Evolutionary conservation across 257 asterid genomes (phyloP).

Genomic region (Marsdenia floribunda): DNA sequence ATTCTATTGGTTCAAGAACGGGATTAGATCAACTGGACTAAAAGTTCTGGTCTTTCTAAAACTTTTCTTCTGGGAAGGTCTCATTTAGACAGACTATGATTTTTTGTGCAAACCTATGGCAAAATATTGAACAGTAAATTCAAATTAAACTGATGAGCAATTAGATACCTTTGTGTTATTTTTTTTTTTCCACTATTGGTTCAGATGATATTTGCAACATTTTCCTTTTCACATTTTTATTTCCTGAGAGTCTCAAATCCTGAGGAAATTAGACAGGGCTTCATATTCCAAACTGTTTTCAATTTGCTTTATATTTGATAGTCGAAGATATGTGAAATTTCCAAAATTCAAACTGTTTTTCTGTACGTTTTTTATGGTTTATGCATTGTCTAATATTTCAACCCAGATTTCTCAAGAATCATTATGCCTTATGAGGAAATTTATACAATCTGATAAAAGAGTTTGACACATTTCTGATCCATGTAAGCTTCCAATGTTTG

Average conservation of each 20-base stretch:
- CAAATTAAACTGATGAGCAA: background rate
- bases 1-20: background rate
- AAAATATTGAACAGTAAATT: background rate
- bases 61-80: background rate
- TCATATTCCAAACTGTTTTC: background rate
- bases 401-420: background rate
- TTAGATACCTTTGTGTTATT: background rate
- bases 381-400: background rate
- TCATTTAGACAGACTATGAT: background rate
- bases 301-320: background rate
- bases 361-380: background rate
- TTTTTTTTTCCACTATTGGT: background rate
- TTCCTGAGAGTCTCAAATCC: background rate
- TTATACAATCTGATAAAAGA: background rate
- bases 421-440: background rate
- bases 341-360: background rate
- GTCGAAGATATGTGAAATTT: background rate
- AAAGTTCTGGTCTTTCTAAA: background rate
- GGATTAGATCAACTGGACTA: background rate
- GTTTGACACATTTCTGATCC: background rate
- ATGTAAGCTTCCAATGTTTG: background rate
- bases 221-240: background rate
- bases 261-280: background rate
- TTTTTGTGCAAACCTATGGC: background rate
- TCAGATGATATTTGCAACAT: background rate